These are phyloP conservation scores for Phallus indusiatus DNA, from an alignment of 768 basidiomycete genomes.

Conservation along the genomic window DNA sequence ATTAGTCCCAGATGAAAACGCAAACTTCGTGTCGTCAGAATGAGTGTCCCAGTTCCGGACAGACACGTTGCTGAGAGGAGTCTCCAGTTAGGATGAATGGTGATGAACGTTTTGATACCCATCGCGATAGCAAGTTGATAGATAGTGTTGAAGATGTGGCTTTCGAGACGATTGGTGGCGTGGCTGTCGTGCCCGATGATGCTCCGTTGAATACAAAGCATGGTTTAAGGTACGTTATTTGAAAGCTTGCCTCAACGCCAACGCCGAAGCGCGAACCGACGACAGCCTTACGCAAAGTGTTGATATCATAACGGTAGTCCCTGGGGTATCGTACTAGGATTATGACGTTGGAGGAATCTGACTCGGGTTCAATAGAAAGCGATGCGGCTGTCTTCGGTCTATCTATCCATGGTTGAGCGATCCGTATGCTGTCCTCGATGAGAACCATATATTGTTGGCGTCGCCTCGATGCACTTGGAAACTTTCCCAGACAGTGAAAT, in stretches of 20 bases:
- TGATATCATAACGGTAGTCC: slow-evolving; percentile 40
- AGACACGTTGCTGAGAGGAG: slow-evolving; percentile 49
- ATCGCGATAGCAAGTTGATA: neutral
- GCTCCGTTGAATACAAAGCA: slow-evolving; percentile 26
- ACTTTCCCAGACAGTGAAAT: slow-evolving; percentile 46
- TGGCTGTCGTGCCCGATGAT: neutral
- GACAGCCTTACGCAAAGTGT: slow-evolving; percentile 19
- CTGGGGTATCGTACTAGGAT: slow-evolving; percentile 45
- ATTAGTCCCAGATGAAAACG: too few species aligned
- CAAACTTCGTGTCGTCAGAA: neutral
- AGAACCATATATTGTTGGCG: neutral
- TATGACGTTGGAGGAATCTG: slow-evolving; percentile 13
- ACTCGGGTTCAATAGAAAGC: slow-evolving; percentile 9
- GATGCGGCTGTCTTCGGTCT: slow-evolving; percentile 15
- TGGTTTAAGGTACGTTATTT: slow-evolving; percentile 41
- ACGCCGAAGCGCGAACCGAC: slow-evolving; percentile 42
- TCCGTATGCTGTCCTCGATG: neutral
- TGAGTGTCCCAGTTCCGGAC: slow-evolving; percentile 34
- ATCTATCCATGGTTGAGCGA: neutral
- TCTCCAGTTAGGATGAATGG: slow-evolving; percentile 59
- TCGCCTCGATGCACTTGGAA: slow-evolving; percentile 18
- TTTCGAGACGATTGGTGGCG: neutral
- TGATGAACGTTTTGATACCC: slow-evolving; percentile 17
- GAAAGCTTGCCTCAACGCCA: slow-evolving; percentile 42
- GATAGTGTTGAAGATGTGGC: neutral